These are phyloP conservation scores for Phytophthora vignae DNA, from an alignment of 352 stramenopile species.

Conservation along the genomic window DNA sequence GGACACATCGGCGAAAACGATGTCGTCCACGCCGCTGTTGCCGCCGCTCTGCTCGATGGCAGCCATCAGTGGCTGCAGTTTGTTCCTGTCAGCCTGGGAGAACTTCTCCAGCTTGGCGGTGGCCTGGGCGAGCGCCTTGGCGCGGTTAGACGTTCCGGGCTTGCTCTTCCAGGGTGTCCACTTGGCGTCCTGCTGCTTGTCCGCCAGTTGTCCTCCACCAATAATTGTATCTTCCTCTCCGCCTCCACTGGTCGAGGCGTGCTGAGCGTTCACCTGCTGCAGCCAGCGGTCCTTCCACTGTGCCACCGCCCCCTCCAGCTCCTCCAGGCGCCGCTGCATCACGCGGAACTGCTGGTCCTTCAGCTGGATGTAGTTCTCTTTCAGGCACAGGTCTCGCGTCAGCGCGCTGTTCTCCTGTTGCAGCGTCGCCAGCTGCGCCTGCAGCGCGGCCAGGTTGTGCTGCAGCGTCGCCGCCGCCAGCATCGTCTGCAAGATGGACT, in stretches of 20 bases:
- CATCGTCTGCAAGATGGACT: not conserved
- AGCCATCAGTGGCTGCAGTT: conserved; percentile 55
- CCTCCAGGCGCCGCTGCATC: conserved; percentile 75
- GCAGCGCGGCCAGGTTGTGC: conserved; percentile 72
- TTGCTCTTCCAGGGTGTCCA: conserved; percentile 56
- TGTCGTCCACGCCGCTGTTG: conserved; percentile 21
- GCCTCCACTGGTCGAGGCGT: conserved; percentile 1
- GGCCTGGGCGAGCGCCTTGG: conserved; percentile 47
- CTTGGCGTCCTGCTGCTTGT: conserved; percentile 14
- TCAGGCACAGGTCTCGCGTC: conserved; percentile 69
- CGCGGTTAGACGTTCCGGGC: conserved; percentile 5
- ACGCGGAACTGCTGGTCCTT: conserved; percentile 82
- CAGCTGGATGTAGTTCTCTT: conserved; percentile 78
- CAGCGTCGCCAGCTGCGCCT: conserved; percentile 65
- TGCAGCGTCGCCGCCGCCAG: conserved; percentile 39
- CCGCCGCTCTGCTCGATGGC: conserved; percentile 28
- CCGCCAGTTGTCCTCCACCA: not conserved
- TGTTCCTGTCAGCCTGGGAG: conserved; percentile 53
- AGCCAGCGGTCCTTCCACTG: conserved; percentile 77
- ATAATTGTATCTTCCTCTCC: not conserved
- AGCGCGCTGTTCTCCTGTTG: conserved; percentile 69
- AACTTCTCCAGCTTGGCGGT: conserved; percentile 57
- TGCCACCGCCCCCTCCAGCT: conserved; percentile 60
- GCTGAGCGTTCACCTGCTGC: conserved; percentile 50
- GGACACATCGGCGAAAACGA: conserved; percentile 60